These are phyloP conservation scores for Capillidium rhysosporum DNA, from an alignment of 371 early-diverging fungal genomes.

Conservation along the genomic window DNA sequence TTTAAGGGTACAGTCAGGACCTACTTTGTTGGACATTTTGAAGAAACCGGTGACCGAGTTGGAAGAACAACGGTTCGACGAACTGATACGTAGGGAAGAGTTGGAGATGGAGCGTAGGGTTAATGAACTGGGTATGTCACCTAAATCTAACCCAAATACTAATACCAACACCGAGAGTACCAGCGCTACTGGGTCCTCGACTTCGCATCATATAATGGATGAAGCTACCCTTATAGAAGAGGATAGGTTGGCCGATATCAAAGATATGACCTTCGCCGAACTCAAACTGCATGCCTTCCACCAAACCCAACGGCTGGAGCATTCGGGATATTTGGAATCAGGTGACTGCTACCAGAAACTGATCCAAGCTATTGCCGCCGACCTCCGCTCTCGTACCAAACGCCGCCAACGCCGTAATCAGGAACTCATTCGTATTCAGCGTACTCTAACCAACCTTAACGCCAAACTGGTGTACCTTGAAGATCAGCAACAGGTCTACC, in stretches of 20 bases:
- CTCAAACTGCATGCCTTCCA: slow-evolving; percentile 15
- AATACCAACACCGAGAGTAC: neutral
- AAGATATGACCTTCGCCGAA: neutral
- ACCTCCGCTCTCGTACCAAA: slow-evolving; percentile 80
- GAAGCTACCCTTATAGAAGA: neutral
- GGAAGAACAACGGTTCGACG: slow-evolving; percentile 53
- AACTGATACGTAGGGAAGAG: slow-evolving; percentile 22
- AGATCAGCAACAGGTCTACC: slow-evolving; percentile 68
- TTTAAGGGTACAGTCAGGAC: slow-evolving; percentile 64
- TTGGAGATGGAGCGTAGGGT: neutral
- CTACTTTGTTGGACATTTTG: slow-evolving; percentile 59
- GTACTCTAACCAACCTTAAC: slow-evolving; percentile 58
- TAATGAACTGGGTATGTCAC: too few species aligned
- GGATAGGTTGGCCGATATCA: neutral
- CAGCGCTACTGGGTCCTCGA: too few species aligned
- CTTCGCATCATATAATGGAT: neutral
- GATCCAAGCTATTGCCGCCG: slow-evolving; percentile 74
- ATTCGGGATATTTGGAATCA: slow-evolving; percentile 25
- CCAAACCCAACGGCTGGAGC: slow-evolving; percentile 50
- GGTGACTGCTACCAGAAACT: slow-evolving; percentile 61
- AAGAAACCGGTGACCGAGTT: slow-evolving; percentile 38
- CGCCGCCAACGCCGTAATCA: slow-evolving; percentile 51
- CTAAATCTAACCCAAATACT: too few species aligned
- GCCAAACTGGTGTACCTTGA: slow-evolving; percentile 63
- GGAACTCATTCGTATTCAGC: slow-evolving; percentile 51